Evolutionary conservation across 257 asterid species (phyloP), one percentile per base, ranked within the genome.

Genomic region (Lavandula angustifolia): DNA sequence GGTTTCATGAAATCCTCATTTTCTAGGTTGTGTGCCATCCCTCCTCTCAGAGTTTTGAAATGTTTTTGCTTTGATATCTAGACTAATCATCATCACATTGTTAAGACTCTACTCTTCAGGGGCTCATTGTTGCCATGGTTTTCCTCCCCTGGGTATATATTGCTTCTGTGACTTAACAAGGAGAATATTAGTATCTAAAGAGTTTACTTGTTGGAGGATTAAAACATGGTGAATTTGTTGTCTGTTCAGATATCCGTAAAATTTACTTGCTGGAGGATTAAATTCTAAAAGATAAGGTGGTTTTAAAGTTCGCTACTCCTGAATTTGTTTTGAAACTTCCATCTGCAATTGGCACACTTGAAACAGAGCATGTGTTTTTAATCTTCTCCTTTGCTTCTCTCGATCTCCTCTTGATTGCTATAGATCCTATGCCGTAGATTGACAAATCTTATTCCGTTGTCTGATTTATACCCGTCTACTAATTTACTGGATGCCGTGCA

Each of bases 401-500:
- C 38, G 52, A 29, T 18, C 40, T 14, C 34, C 49, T 62, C 14
- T 51, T 12, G 59, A 31, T 17, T 56, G 41, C 57, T 50, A 12
- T 43, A 18, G 56, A 51, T 48, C 27, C 68, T 72, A 41, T 55
- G 48, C 52, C 63, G 54, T 64, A 43, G 53, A 47, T 51, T 7
- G 35, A 27, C 17, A 44, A 40, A 38, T 46, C 22, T 62, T 48
- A 17, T 35, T 50, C 54, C 51, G 3, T 62, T 16, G 41, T 61
- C 49, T 68, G 54, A 29, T 9, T 52, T 40, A 47, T 47, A 7
- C 54, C 40, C 11, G n/a, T 8, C 6, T 43, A 18, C 62, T 58
- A 32, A 7, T 31, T 34, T 43, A 10, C 46, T 58, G 29, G 43
- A 31, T 54, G 34, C 54, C 29, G 41, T 63, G 54, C 33, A 12